These are phyloP conservation scores for Alternaria brassicicola DNA, from an alignment of 2,329 filamentous ascomycete genomes.

Conservation along the genomic window DNA sequence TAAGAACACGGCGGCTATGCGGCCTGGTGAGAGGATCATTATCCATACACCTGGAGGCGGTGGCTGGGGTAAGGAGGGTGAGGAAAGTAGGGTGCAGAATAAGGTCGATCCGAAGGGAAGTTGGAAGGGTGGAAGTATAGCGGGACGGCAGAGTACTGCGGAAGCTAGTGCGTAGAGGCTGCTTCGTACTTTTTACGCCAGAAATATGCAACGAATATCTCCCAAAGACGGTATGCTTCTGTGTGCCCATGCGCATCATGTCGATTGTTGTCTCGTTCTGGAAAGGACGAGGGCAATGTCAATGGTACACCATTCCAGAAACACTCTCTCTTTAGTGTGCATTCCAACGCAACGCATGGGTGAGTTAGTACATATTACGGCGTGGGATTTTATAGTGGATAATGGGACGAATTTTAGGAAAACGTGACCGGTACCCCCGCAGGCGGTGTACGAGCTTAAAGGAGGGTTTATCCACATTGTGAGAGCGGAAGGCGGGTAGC, in stretches of 20 bases:
- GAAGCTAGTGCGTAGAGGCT: constrained; percentile 48
- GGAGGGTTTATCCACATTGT: not conserved
- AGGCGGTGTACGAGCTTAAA: not conserved
- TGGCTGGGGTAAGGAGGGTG: constrained; percentile 71
- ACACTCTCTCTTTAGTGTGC: too few relatives aligned
- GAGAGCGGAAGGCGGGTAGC: not conserved
- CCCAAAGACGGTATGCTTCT: not conserved
- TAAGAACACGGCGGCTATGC: constrained; percentile 81
- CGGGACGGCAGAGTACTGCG: constrained; percentile 60
- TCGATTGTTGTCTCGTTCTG: not conserved
- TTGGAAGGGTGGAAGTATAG: constrained; percentile 67
- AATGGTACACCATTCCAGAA: too few relatives aligned
- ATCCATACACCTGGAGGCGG: constrained; percentile 80
- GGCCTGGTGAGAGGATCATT: constrained; percentile 77
- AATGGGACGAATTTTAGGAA: not conserved
- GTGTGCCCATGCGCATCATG: not conserved
- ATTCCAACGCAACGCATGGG: too few relatives aligned
- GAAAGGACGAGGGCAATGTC: not conserved
- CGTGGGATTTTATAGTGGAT: not conserved
- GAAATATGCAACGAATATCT: not conserved
- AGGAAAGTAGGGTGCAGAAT: constrained; percentile 58
- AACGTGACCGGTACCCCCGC: not conserved
- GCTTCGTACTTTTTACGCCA: not conserved
- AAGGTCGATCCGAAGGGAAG: constrained; percentile 63
- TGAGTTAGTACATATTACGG: not conserved